These are phyloP conservation scores for Leccinum disarticulatum DNA, from an alignment of 768 basidiomycete genomes.

Conservation along the genomic window DNA sequence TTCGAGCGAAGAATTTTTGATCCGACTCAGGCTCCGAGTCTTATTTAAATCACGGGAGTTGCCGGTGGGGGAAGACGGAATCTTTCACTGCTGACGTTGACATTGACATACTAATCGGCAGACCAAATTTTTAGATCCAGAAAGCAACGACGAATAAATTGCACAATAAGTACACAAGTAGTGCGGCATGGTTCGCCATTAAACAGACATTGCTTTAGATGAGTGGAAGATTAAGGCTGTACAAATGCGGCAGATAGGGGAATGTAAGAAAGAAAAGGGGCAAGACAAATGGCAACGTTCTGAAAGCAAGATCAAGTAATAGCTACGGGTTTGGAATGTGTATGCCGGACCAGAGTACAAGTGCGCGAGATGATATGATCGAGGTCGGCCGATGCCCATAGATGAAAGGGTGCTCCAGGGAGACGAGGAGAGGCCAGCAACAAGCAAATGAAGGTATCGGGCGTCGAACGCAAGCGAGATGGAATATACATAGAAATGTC, in stretches of 20 bases:
- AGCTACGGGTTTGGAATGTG: slow-evolving; percentile 39
- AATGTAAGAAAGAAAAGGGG: slow-evolving; percentile 19
- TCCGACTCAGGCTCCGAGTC: not conserved
- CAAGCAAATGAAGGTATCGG: slow-evolving; percentile 34
- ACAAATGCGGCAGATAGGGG: slow-evolving; percentile 48
- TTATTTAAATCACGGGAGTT: not conserved
- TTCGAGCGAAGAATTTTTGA: not conserved
- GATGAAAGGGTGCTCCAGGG: slow-evolving; percentile 33
- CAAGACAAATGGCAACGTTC: slow-evolving; percentile 31
- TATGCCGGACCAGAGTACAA: slow-evolving; percentile 73
- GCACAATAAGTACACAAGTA: slow-evolving; percentile 41
- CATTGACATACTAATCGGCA: not conserved
- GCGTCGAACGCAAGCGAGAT: slow-evolving; percentile 34
- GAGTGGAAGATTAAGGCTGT: slow-evolving; percentile 38
- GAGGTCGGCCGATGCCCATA: slow-evolving; percentile 36
- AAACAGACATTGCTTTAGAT: slow-evolving; percentile 44
- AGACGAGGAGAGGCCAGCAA: slow-evolving; percentile 41
- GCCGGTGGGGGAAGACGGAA: not conserved
- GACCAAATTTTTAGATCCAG: not conserved
- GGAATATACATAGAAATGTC: slow-evolving; percentile 40
- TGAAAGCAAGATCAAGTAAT: slow-evolving; percentile 38
- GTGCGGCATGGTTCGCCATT: slow-evolving; percentile 37
- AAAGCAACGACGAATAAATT: slow-evolving; percentile 36
- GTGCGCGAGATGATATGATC: slow-evolving; percentile 57
- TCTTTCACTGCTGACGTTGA: not conserved